Percentiles rank a stretch among this genome's conserved stretches.
Conservation (phyloP, 345 rosid species). For the Chamaenerion angustifolium region DNA sequence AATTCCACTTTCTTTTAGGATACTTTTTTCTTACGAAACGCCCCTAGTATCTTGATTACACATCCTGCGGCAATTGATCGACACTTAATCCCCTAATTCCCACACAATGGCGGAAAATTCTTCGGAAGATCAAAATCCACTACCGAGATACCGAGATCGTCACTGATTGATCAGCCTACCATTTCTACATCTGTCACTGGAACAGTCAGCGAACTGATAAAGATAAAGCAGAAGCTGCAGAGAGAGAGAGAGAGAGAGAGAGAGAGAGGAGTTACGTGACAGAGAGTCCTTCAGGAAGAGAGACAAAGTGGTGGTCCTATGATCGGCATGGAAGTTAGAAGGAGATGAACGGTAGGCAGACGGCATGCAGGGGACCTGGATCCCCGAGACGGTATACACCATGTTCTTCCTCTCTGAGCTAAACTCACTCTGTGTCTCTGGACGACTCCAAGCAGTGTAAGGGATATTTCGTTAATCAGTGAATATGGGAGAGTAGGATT, state of each 20-base stretch:
- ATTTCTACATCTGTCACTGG: too few relatives aligned
- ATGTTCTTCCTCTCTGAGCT: slow-evolving; percentile 7
- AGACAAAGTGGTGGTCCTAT: slow-evolving; percentile 24
- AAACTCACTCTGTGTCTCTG: neutral
- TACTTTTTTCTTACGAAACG: too few relatives aligned
- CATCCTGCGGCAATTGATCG: too few relatives aligned
- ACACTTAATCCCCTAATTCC: too few relatives aligned
- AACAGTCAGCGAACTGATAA: neutral
- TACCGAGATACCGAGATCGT: too few relatives aligned
- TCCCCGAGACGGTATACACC: slow-evolving; percentile 50
- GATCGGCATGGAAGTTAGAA: slow-evolving; percentile 36
- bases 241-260: slow-evolving; percentile 6
- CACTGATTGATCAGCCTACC: too few relatives aligned
- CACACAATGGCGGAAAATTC: too few relatives aligned
- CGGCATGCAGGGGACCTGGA: slow-evolving; percentile 33
- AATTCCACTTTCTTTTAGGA: too few relatives aligned
- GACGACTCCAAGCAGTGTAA: too few relatives aligned
- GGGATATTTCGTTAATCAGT: too few relatives aligned
- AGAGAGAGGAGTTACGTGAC: slow-evolving; percentile 25
- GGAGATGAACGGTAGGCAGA: slow-evolving; percentile 22
- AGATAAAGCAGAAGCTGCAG: neutral
- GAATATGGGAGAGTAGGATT: neutral
- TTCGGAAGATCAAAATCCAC: too few relatives aligned
- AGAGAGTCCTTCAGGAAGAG: slow-evolving; percentile 29
- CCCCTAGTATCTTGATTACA: too few relatives aligned